Evolutionary conservation across 768 basidiomycete species (phyloP), one percentile per base, ranked within the genome.

Genomic region (Lentinula sp.): DNA sequence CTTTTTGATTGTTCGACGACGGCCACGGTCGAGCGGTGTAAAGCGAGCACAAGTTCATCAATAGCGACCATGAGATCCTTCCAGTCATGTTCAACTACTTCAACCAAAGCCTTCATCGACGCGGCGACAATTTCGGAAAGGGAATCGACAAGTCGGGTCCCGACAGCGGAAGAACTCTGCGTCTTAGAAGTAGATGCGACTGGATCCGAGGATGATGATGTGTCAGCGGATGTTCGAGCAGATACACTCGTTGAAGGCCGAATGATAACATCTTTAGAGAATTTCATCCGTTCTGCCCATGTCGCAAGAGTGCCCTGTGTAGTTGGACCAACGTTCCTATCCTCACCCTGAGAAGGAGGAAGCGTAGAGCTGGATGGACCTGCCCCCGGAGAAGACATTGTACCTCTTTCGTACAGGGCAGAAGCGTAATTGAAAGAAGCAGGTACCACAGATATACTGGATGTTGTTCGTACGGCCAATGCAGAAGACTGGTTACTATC

Each of bases 31-130:
- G 86, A 84, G 55, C 73, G 75, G 10, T 76, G 77, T 57, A 87
- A 79, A 46, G 78, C 79, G 35, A 70, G 73, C 62, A 80, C 71
- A 39, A 88, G 76, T 0, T 78, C 82, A 64, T 88, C 86, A 34
- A 88, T 74, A 3, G 84, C 84, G 28, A 81, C 80, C 37, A 82
- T 68, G 18, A 88, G 73, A 63, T 87, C 86, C 21, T 78, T 74
- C 55, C 86, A 69, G 60, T 88, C 86, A 56, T 73, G 76, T 8
- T 76, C 76, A 21, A 85, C 70, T n/a, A 72, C 72, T 6, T 78
- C 73, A 1, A 77, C 67, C 23, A 80, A 68, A 11, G 76, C 76
- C 50, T 78, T 78, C 57, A 78, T 73, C 48, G 76, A 80, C 42
- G 75, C 74, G 42, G 83, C 84, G 46, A 84, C 67, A 13, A 78